These are phyloP conservation scores for Termitomyces sp. DNA, from an alignment of 768 basidiomycete species.

Conservation along the genomic window DNA sequence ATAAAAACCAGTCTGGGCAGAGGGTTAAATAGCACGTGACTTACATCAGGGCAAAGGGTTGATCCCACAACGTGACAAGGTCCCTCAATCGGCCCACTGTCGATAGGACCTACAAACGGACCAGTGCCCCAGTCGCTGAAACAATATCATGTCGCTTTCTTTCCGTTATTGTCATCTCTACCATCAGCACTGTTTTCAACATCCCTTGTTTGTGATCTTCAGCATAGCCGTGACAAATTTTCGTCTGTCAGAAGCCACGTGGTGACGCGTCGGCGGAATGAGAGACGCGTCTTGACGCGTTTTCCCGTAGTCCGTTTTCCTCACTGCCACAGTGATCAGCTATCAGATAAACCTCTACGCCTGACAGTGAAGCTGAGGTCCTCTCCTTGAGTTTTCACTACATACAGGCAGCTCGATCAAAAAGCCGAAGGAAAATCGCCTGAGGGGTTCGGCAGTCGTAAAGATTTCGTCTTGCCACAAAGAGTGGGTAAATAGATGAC, in stretches of 20 bases:
- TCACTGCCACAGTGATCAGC: slow-evolving; percentile 24
- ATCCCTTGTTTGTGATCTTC: background rate
- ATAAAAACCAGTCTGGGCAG: slow-evolving; percentile 67
- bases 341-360: slow-evolving; percentile 29
- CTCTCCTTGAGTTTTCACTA: slow-evolving; percentile 21
- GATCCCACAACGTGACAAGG: slow-evolving; percentile 22
- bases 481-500: slow-evolving; percentile 50
- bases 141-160: background rate
- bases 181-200: background rate
- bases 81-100: slow-evolving; percentile 8
- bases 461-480: slow-evolving; percentile 37
- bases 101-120: background rate
- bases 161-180: background rate
- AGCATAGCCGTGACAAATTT: background rate
- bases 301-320: slow-evolving; percentile 19
- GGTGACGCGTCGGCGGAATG: background rate
- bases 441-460: slow-evolving; percentile 35
- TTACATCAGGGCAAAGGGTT: slow-evolving; percentile 42
- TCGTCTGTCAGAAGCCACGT: background rate
- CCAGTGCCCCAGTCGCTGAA: background rate
- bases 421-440: slow-evolving; percentile 23
- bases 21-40: slow-evolving; percentile 52
- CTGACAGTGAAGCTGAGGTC: slow-evolving; percentile 22
- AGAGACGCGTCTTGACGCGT: slow-evolving; percentile 8
- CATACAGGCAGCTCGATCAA: slow-evolving; percentile 22